Conservation (phyloP, 2,329 filamentous ascomycete genomes). For the Aureobasidium sp. region DNA sequence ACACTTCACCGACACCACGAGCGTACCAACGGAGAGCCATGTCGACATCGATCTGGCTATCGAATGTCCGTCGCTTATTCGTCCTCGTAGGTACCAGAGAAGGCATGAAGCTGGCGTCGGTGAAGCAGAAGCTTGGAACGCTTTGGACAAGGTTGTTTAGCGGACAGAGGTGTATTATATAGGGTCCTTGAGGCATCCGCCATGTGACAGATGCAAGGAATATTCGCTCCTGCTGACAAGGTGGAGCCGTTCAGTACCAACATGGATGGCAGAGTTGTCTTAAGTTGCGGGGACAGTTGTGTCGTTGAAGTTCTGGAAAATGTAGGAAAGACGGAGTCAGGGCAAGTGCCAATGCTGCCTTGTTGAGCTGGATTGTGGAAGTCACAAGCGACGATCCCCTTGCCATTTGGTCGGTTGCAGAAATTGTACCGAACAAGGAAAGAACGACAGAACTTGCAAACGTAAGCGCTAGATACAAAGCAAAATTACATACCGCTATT, state of each 20-base stretch:
- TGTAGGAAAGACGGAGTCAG: no score
- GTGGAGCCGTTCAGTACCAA: no score
- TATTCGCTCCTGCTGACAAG: no score
- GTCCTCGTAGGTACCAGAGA: not conserved
- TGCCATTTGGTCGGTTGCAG: no score
- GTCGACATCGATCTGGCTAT: not conserved
- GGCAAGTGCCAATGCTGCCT: no score
- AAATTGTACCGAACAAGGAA: not conserved
- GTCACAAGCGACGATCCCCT: not conserved
- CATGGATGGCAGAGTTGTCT: not conserved
- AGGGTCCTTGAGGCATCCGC: no score
- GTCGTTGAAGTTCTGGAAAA: no score
- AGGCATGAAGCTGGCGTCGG: not conserved
- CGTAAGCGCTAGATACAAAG: not conserved
- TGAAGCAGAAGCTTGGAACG: not conserved
- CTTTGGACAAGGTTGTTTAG: no score
- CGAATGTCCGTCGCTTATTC: not conserved
- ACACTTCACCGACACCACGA: not conserved
- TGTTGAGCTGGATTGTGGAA: not conserved
- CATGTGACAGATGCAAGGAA: no score
- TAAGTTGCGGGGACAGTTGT: not conserved
- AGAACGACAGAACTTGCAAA: not conserved
- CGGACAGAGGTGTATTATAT: no score
- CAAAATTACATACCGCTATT: conserved; percentile 3
- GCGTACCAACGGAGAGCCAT: not conserved